Conservation (phyloP, 345 rosid genomes). For the Geranium brycei region DNA sequence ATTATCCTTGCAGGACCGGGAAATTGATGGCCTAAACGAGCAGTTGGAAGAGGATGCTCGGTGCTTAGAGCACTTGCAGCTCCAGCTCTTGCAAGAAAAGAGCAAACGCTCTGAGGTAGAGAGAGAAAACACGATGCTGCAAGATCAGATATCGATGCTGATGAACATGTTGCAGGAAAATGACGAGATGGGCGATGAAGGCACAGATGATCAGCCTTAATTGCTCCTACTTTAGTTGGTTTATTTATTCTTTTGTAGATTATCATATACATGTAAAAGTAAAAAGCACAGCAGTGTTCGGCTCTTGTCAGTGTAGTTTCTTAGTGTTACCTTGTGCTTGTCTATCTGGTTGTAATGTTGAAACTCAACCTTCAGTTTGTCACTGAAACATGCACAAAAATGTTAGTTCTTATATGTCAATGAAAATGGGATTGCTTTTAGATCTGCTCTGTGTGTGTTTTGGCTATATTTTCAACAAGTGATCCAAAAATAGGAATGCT, state of each 20-base stretch:
- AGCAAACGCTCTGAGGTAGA: constrained; percentile 66
- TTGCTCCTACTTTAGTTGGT: background rate
- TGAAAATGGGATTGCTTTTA: no score
- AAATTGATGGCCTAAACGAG: constrained; percentile 77
- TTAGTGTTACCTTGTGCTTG: no score
- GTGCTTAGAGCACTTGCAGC: constrained; percentile 70
- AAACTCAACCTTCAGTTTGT: no score
- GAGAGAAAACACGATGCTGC: constrained; percentile 66
- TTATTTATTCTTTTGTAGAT: constrained; percentile 29
- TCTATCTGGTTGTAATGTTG: no score
- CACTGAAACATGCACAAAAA: no score
- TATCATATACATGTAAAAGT: no score
- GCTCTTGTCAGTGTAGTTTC: no score
- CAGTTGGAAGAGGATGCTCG: constrained; percentile 81
- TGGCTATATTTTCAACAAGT: no score
- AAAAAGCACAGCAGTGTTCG: no score
- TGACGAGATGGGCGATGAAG: constrained; percentile 32
- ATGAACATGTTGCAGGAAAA: constrained; percentile 69
- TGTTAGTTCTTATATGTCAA: no score
- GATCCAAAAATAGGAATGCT: no score
- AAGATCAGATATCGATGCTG: constrained; percentile 71
- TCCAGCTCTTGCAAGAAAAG: constrained; percentile 68
- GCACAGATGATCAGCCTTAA: constrained; percentile 30
- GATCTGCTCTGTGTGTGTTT: no score
- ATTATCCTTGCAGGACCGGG: constrained; percentile 52